Conservation (phyloP, 805 yeast genomes). For the Wickerhamomyces chambardii region DNA sequence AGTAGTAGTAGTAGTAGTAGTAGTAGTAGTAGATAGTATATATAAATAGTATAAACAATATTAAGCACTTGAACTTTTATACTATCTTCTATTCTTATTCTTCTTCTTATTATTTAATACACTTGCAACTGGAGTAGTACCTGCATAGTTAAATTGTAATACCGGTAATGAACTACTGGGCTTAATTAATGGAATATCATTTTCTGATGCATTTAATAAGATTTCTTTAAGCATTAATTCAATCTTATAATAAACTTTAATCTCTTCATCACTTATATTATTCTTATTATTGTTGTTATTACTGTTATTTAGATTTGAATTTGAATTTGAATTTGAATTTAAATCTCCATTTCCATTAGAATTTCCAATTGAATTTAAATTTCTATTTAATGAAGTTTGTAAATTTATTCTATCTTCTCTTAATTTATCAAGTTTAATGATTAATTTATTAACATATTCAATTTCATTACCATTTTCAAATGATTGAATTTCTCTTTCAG, state of each 20-base stretch:
- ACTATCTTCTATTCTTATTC: constrained; percentile 10
- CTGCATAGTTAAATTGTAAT: constrained; percentile 63
- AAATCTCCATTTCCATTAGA: too few relatives aligned
- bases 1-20: too few relatives aligned
- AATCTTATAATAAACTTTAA: constrained; percentile 29
- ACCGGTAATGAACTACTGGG: constrained; percentile 47
- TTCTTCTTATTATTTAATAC: constrained; percentile 13
- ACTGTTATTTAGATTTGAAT: too few relatives aligned
- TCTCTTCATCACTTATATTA: constrained; percentile 23
- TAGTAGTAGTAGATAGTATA: too few relatives aligned
- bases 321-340: too few relatives aligned
- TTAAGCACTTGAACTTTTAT: too few relatives aligned
- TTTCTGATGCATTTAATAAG: constrained; percentile 20
- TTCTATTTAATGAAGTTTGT: constrained; percentile 9
- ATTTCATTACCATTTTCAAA: constrained; percentile 31
- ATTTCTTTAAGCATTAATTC: constrained; percentile 38
- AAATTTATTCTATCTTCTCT: constrained; percentile 34
- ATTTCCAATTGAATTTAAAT: too few relatives aligned
- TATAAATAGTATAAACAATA: too few relatives aligned
- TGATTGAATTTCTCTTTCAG: constrained; percentile 42
- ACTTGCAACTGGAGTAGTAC: constrained; percentile 64
- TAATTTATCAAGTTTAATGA: constrained; percentile 39
- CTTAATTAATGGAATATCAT: constrained; percentile 22
- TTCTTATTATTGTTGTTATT: too few relatives aligned
- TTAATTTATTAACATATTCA: constrained; percentile 31